These are phyloP conservation scores for Daldinia concentrica DNA, from an alignment of 495 filamentous ascomycete species.

Conservation along the genomic window DNA sequence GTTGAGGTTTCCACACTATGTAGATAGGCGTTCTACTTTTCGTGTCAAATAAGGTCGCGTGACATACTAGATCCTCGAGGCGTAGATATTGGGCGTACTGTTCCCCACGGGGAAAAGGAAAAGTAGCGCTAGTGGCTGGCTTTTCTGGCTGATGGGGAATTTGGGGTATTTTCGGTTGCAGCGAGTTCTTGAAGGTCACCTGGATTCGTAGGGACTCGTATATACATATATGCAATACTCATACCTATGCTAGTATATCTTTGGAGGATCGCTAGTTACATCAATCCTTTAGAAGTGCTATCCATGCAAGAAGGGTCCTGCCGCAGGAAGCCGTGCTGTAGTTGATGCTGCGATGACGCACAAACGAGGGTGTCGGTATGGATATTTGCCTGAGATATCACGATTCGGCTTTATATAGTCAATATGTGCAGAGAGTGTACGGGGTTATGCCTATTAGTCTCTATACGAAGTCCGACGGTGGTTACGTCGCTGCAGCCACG, in stretches of 20 bases:
- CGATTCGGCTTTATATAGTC: neutral
- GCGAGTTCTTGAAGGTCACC: neutral
- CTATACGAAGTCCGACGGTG: neutral
- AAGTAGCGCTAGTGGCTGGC: too few relatives aligned
- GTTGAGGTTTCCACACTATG: too few relatives aligned
- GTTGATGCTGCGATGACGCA: neutral
- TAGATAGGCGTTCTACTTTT: neutral
- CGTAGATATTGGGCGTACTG: neutral
- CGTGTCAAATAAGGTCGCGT: neutral
- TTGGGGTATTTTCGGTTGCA: too few relatives aligned
- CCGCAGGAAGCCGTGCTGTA: neutral
- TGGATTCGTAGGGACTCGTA: neutral
- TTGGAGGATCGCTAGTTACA: neutral
- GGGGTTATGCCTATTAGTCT: neutral
- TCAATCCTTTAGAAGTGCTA: neutral
- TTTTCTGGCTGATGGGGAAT: too few relatives aligned
- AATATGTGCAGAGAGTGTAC: neutral
- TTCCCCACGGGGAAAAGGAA: slow-evolving; percentile 1
- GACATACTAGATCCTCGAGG: neutral
- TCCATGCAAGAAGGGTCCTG: slow-evolving; percentile 4
- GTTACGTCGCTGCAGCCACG: neutral
- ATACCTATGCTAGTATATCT: neutral
- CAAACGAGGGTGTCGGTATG: neutral
- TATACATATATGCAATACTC: neutral
- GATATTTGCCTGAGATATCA: neutral